phyloP scores from a whole-genome alignment of 805 yeast genomes.

The Isabelozyma gotoi region DNA sequence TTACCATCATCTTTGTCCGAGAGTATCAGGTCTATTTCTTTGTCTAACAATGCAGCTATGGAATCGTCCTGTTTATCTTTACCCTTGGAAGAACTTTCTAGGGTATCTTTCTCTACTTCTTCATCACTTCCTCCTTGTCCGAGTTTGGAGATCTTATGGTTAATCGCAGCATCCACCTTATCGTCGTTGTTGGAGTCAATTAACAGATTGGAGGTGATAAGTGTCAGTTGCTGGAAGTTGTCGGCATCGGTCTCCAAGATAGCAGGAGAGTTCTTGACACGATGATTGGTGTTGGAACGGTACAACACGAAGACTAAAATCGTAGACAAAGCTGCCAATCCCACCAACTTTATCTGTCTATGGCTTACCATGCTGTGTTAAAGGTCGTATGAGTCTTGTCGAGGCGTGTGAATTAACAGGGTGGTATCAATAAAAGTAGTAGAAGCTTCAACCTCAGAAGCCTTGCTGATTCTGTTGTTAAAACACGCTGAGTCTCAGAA shows the following conservation, averaged over 20 bases:
- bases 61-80: no score
- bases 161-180: slow-evolving; percentile 39
- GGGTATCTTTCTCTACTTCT: slow-evolving; percentile 7
- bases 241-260: background rate
- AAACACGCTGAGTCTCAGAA: no score
- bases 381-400: no score
- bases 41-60: no score
- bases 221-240: slow-evolving; percentile 4
- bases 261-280: background rate
- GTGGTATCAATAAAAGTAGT: no score
- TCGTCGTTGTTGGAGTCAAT: slow-evolving; percentile 36
- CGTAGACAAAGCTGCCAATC: slow-evolving; percentile 7
- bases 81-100: no score
- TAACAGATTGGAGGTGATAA: slow-evolving; percentile 17
- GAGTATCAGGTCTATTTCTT: background rate
- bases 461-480: no score
- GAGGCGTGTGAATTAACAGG: no score
- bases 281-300: background rate
- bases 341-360: slow-evolving; percentile 9
- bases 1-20: slow-evolving; percentile 3
- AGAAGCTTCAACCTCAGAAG: no score
- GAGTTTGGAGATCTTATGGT: slow-evolving; percentile 30
- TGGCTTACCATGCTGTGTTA: slow-evolving; percentile 6
- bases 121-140: slow-evolving; percentile 4
- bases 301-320: slow-evolving; percentile 7